These are phyloP conservation scores for Linnemannia exigua DNA, from an alignment of 192 early-diverging fungal species.

Conservation along the genomic window DNA sequence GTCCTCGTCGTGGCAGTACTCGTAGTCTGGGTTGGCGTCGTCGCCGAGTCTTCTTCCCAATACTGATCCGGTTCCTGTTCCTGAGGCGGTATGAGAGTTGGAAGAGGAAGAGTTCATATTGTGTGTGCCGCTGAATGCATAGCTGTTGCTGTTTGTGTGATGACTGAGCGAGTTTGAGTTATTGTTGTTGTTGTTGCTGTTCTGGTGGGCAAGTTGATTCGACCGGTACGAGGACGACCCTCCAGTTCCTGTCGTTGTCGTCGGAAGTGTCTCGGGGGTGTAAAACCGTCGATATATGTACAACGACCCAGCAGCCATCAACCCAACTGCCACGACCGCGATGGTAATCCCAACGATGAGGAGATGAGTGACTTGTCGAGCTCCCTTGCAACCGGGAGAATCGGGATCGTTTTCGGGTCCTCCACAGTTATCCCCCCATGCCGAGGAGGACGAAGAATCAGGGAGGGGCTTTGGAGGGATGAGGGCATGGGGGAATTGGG, in stretches of 20 bases:
- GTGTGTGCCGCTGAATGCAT: not conserved
- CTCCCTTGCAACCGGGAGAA: not conserved
- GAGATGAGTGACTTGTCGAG: constrained; percentile 4
- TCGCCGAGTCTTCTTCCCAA: not conserved
- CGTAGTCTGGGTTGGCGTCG: not conserved
- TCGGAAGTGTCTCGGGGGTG: not conserved
- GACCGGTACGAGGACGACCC: not conserved
- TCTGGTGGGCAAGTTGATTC: not conserved
- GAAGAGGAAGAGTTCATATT: not conserved
- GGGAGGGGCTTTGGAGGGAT: constrained; percentile 28
- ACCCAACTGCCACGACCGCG: constrained; percentile 6
- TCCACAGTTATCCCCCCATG: not conserved
- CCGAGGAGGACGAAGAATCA: constrained; percentile 2
- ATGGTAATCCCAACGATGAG: constrained; percentile 12
- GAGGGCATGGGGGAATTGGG: constrained; percentile 12
- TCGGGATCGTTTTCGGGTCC: not conserved
- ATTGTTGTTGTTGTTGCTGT: not conserved
- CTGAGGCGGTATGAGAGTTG: not conserved
- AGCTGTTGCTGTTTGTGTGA: not conserved
- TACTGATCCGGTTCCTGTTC: not conserved
- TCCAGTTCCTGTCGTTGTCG: constrained; percentile 1
- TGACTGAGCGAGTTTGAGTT: too few species aligned
- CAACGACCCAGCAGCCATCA: constrained; percentile 12
- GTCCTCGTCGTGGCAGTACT: constrained; percentile 24
- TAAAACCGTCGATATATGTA: constrained; percentile 35